Conservation (phyloP, 345 rosid species). For the Populus tremula region DNA sequence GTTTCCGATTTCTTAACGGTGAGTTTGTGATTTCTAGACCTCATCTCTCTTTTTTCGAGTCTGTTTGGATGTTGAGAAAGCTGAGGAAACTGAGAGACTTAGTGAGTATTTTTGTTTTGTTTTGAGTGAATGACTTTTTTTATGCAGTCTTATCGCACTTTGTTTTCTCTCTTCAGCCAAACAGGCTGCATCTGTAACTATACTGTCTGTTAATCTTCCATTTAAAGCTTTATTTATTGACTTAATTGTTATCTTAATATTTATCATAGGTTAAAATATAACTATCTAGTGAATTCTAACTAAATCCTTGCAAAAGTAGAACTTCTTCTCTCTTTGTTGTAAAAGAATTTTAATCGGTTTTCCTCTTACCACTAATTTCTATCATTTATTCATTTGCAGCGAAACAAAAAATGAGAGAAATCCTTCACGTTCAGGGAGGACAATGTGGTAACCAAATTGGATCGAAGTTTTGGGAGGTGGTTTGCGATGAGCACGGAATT, state of each 20-base stretch:
- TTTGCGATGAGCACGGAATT: conserved; percentile 29
- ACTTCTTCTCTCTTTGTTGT: background rate
- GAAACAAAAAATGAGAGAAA: conserved; percentile 21
- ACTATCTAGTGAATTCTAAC: background rate
- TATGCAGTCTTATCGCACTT: background rate
- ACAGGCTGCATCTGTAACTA: background rate
- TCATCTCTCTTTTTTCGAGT: background rate
- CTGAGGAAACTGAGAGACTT: background rate
- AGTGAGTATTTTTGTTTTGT: background rate
- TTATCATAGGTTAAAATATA: no score
- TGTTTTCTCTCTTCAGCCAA: background rate
- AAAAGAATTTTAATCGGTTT: background rate
- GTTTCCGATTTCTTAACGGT: background rate
- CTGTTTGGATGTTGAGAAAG: background rate
- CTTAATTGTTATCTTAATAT: background rate
- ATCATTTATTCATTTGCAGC: background rate
- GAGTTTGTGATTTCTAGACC: background rate
- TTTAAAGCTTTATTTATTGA: background rate
- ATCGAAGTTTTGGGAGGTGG: conserved; percentile 30
- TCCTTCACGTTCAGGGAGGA: conserved; percentile 30
- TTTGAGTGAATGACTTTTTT: background rate
- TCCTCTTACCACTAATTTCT: background rate
- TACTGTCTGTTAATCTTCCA: background rate
- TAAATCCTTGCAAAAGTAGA: background rate
- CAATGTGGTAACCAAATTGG: conserved; percentile 31